A percentile compares a stretch with the other conserved stretches of the same genome.
Conservation (phyloP, 179 eudicot species). For the Vitellaria paradoxa region DNA sequence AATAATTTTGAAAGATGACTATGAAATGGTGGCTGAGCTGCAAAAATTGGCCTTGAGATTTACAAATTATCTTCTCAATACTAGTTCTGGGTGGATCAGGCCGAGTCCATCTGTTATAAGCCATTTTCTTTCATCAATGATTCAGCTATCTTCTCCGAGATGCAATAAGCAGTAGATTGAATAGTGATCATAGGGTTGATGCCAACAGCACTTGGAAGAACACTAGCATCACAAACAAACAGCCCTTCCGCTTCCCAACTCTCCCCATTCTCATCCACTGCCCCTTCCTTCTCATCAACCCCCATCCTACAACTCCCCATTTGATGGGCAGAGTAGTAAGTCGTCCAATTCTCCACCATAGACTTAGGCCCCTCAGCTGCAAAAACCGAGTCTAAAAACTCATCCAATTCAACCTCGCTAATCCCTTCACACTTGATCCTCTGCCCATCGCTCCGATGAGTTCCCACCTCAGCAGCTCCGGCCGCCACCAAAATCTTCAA, state of each 20-base stretch:
- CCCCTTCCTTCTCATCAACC: too few species aligned
- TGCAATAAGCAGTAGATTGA: slow-evolving; percentile 68
- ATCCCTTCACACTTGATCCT: slow-evolving; percentile 48
- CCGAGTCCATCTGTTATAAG: too few species aligned
- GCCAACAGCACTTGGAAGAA: too few species aligned
- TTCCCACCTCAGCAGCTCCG: slow-evolving; percentile 81
- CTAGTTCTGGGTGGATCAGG: too few species aligned
- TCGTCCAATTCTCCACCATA: slow-evolving; percentile 37
- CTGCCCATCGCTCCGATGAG: slow-evolving; percentile 66
- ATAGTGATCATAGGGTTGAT: slow-evolving; percentile 87
- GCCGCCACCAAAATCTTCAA: slow-evolving; percentile 66
- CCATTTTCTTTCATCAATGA: slow-evolving; percentile 35
- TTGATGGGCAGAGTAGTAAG: slow-evolving; percentile 67
- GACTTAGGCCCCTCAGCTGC: slow-evolving; percentile 44
- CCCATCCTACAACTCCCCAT: slow-evolving; percentile 90
- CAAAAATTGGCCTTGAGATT: too few species aligned
- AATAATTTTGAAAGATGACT: too few species aligned
- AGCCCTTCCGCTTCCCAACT: too few species aligned
- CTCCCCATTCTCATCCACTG: too few species aligned
- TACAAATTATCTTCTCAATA: too few species aligned
- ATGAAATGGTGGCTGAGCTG: too few species aligned
- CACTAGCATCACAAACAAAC: too few species aligned
- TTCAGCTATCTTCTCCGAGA: slow-evolving; percentile 49
- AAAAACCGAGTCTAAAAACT: slow-evolving; percentile 43
- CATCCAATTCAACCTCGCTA: slow-evolving; percentile 35